Conservation (phyloP, 257 asterid species). For the Striga asiatica region DNA sequence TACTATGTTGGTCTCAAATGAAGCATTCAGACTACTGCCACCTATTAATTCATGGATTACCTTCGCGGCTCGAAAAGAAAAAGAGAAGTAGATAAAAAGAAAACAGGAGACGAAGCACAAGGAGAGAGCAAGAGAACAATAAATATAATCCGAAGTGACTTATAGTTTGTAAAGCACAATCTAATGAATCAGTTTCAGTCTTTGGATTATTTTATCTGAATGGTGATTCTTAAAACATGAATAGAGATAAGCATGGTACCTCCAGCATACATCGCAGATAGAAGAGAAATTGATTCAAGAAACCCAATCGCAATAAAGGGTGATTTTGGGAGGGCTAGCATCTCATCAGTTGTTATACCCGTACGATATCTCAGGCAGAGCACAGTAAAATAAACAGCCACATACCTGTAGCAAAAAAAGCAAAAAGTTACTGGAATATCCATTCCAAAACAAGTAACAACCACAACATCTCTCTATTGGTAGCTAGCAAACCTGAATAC, state of each 20-base stretch:
- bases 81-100: not conserved
- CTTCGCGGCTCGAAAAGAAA: not conserved
- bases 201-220: not conserved
- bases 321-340: conserved; percentile 46
- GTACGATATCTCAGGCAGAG: conserved; percentile 36
- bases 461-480: not conserved
- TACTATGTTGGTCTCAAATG: not conserved
- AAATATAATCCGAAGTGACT: not conserved
- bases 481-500: not conserved
- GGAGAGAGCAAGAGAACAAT: not conserved
- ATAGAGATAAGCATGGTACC: conserved; percentile 25
- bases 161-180: not conserved
- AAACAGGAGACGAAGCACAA: not conserved
- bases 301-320: conserved; percentile 46
- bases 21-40: not conserved
- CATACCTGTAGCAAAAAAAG: conserved; percentile 33
- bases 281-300: conserved; percentile 46
- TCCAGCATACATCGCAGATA: conserved; percentile 61
- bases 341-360: conserved; percentile 58
- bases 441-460: not conserved
- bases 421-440: conserved; percentile 6
- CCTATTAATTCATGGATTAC: not conserved
- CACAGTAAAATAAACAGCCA: conserved; percentile 35
- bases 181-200: not conserved
- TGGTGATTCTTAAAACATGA: conserved; percentile 1